Evolutionary conservation across 208 protist species (phyloP).

Genomic region (Sergeia podlipaevii): DNA sequence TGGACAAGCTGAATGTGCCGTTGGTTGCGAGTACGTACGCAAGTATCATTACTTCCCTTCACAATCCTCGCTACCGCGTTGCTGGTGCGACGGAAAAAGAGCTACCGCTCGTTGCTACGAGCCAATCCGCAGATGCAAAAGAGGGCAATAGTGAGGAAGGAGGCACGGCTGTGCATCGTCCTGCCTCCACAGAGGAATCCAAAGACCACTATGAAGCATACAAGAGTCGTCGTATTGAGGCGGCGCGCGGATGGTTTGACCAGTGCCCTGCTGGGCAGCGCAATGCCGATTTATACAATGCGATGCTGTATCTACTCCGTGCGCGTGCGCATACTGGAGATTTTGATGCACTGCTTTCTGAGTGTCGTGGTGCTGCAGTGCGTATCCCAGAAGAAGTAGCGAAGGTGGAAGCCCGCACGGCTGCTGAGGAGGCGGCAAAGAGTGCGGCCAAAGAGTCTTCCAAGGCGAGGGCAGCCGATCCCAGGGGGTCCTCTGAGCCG

Average conservation of each 20-base stretch:
- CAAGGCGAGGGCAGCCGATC: background rate
- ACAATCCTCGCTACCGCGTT: constrained; percentile 61
- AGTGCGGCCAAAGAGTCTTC: background rate
- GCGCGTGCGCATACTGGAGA: constrained; percentile 25
- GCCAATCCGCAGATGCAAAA: background rate
- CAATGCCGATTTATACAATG: constrained; percentile 66
- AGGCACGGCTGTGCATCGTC: too few relatives aligned
- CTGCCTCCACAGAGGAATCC: background rate
- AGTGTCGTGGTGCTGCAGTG: constrained; percentile 59
- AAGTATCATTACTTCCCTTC: constrained; percentile 57
- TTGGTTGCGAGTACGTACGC: constrained; percentile 44
- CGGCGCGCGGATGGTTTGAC: constrained; percentile 51
- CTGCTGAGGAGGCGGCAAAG: background rate
- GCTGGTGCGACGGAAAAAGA: constrained; percentile 23
- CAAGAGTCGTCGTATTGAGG: constrained; percentile 37
- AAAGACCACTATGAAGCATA: constrained; percentile 58
- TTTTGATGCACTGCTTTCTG: constrained; percentile 44
- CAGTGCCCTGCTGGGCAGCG: constrained; percentile 35
- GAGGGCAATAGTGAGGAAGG: background rate
- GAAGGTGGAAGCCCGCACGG: background rate
- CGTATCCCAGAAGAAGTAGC: background rate
- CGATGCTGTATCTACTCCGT: constrained; percentile 68
- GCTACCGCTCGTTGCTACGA: background rate
- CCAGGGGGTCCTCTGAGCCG: background rate
- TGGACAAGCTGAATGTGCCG: constrained; percentile 48